Evolutionary conservation across 108 stramenopile species (phyloP).

Genomic region (Mayamaea pseudoterrestris): DNA sequence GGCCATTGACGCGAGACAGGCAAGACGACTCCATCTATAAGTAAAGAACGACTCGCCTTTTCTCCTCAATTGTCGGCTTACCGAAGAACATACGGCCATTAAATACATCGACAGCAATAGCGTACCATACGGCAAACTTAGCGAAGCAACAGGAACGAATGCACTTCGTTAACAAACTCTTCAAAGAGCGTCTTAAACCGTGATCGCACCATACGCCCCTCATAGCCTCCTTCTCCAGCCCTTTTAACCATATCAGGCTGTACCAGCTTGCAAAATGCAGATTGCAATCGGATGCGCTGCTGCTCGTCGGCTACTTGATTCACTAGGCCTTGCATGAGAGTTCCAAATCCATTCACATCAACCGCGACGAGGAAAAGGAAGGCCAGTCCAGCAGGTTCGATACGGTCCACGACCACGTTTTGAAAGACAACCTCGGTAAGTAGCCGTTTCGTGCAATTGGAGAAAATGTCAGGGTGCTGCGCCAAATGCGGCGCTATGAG

Average conservation of each 20-base stretch:
- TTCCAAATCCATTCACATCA: conserved; percentile 44
- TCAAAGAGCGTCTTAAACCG: conserved; percentile 68
- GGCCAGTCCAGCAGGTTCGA: conserved; percentile 57
- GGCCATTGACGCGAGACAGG: too few species aligned
- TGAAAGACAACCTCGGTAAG: conserved; percentile 71
- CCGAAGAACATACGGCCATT: too few species aligned
- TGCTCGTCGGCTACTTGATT: conserved; percentile 37
- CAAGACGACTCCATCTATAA: too few species aligned
- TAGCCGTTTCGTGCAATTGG: conserved; percentile 44
- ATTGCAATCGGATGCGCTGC: conserved; percentile 37
- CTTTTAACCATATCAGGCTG: conserved; percentile 50
- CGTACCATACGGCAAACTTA: background rate
- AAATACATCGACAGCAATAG: too few species aligned
- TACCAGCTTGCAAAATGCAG: conserved; percentile 46
- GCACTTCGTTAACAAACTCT: conserved; percentile 59
- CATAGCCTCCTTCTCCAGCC: conserved; percentile 35
- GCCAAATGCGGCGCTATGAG: conserved; percentile 29
- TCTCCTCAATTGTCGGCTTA: too few species aligned
- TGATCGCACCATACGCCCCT: conserved; percentile 55
- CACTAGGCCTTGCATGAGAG: conserved; percentile 39
- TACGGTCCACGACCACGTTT: conserved; percentile 59
- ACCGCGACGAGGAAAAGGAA: conserved; percentile 53
- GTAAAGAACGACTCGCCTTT: too few species aligned
- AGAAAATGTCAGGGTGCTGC: conserved; percentile 33
- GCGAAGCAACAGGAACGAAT: conserved; percentile 45